Conservation (phyloP, 495 filamentous ascomycete genomes). For the Bacidia gigantensis region DNA sequence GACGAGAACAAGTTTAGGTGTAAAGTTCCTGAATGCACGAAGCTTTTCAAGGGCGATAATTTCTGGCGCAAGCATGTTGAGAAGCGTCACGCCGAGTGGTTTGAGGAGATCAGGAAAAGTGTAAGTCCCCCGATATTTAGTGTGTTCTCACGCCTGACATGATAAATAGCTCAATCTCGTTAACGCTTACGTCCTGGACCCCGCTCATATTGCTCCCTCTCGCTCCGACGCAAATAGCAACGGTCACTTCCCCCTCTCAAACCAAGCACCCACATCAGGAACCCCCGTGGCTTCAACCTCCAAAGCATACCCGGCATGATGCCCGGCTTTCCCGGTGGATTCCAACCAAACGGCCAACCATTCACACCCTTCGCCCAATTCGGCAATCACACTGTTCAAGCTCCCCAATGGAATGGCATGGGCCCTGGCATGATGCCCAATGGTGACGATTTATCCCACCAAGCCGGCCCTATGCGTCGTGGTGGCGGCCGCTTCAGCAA, state of each 20-base stretch:
- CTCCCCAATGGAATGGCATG: slow-evolving; percentile 31
- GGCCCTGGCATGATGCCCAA: slow-evolving; percentile 22
- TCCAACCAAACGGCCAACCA: slow-evolving; percentile 32
- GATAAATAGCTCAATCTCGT: slow-evolving; percentile 58
- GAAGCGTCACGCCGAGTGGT: slow-evolving; percentile 87
- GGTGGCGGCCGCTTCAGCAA: slow-evolving; percentile 34
- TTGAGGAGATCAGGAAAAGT: slow-evolving; percentile 63
- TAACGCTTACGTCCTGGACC: slow-evolving; percentile 87
- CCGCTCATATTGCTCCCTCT: slow-evolving; percentile 80
- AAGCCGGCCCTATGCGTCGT: slow-evolving; percentile 45
- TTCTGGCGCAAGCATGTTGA: slow-evolving; percentile 98
- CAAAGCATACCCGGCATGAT: slow-evolving; percentile 50
- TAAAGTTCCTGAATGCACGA: slow-evolving; percentile 88
- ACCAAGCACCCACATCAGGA: slow-evolving; percentile 58
- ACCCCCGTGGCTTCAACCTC: slow-evolving; percentile 88
- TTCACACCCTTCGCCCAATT: slow-evolving; percentile 32
- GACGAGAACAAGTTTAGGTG: slow-evolving; percentile 93
- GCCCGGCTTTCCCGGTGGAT: slow-evolving; percentile 25
- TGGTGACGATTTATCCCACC: slow-evolving; percentile 32
- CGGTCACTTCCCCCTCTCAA: slow-evolving; percentile 77
- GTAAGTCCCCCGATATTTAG: slow-evolving; percentile 37
- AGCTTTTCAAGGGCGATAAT: slow-evolving; percentile 89
- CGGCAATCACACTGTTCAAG: slow-evolving; percentile 33
- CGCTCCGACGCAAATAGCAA: slow-evolving; percentile 95
- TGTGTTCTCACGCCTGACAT: slow-evolving; percentile 9